Evolutionary conservation across 805 yeast species (phyloP).

Genomic region (Candida gorgasii): DNA sequence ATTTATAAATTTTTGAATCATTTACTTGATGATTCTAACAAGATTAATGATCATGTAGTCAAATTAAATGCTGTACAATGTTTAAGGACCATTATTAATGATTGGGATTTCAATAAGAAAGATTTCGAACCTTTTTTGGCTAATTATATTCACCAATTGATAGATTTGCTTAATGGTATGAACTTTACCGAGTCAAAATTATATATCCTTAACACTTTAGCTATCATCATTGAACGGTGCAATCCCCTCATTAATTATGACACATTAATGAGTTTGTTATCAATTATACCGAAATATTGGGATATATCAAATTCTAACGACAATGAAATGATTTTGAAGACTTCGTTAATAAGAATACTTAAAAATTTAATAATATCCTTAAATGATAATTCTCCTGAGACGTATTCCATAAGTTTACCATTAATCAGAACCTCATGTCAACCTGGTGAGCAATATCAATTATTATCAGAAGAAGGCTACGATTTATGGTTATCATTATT

Average conservation of each 20-base stretch:
- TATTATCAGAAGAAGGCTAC: conserved; percentile 81
- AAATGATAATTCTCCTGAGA: conserved; percentile 49
- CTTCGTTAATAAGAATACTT: conserved; percentile 51
- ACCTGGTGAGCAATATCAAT: conserved; percentile 39
- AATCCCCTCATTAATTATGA: conserved; percentile 59
- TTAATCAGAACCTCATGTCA: conserved; percentile 63
- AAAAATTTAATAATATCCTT: conserved; percentile 57
- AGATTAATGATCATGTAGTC: conserved; percentile 75
- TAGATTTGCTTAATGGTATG: conserved; percentile 52
- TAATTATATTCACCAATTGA: conserved; percentile 48
- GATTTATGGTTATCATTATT: conserved; percentile 78
- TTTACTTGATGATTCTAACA: conserved; percentile 45
- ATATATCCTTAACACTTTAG: conserved; percentile 66
- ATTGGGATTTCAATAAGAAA: conserved; percentile 78
- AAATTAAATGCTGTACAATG: conserved; percentile 72
- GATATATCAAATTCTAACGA: conserved; percentile 50
- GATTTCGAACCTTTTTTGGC: conserved; percentile 67
- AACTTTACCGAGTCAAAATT: conserved; percentile 73
- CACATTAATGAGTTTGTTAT: conserved; percentile 51
- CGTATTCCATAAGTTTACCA: conserved; percentile 62
- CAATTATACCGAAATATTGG: conserved; percentile 75
- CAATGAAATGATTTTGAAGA: conserved; percentile 40
- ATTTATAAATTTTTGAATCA: conserved; percentile 59
- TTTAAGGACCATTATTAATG: conserved; percentile 68
- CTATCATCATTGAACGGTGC: conserved; percentile 62